A percentile compares a stretch with the other conserved stretches of the same genome.
These are phyloP conservation scores for Thinopyrum elongatum DNA, from an alignment of 176 grass and related monocot species.

Conservation along the genomic window DNA sequence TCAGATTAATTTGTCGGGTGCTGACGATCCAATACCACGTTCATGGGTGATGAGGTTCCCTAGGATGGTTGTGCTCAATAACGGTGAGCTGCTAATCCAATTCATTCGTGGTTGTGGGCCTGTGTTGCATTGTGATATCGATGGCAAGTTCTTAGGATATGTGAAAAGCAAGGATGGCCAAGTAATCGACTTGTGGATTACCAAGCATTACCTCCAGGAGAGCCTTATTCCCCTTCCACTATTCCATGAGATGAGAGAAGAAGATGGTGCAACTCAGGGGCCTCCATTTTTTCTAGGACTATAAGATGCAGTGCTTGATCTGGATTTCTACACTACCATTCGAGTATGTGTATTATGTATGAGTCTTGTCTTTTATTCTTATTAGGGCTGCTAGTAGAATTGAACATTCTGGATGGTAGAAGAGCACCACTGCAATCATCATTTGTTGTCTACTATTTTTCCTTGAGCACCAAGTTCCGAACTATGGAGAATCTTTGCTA, in stretches of 20 bases:
- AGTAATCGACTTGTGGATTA: neutral
- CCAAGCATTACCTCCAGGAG: neutral
- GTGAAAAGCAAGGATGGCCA: neutral
- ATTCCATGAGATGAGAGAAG: neutral
- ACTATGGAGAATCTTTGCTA: too few species aligned
- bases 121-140: neutral
- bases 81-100: neutral
- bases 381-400: neutral
- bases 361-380: neutral
- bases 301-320: neutral
- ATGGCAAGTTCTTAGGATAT: neutral
- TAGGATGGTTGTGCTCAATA: too few species aligned
- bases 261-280: neutral
- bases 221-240: neutral
- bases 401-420: neutral
- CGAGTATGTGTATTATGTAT: neutral
- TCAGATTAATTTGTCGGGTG: neutral
- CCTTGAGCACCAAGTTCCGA: too few species aligned
- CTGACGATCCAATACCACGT: neutral
- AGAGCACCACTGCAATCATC: too few species aligned
- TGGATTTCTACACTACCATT: neutral
- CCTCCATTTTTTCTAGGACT: neutral
- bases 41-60: too few species aligned
- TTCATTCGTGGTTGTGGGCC: neutral
- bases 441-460: too few species aligned